Base-by-base conservation (phyloP, 2,329 filamentous ascomycete genomes). In the Ophiostoma angusticollis region DNA sequence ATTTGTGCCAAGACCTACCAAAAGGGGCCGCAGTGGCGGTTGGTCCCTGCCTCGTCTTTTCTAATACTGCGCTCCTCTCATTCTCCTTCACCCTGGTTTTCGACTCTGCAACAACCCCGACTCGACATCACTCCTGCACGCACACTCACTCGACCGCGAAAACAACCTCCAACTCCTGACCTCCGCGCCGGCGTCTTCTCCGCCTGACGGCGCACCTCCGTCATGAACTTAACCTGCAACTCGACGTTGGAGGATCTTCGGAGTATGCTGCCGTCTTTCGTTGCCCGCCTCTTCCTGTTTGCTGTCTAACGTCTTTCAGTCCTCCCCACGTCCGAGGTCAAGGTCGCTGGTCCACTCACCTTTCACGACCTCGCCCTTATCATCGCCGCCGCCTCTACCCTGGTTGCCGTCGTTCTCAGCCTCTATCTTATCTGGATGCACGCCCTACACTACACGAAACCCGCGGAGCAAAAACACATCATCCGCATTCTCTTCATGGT, bases 401-500 rank as follows among this genome's bases (percentile, higher is more conserved):
- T 70, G 41, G 54, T 76, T 23, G 63, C 73, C 28, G 63, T 67
- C n/a, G 37, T 64, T 31, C 53, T 70, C 29, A 74, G 72, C 40
- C 54, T 75, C 35, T 74, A 66, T 47, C 60, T 77, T 27, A 68
- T 76, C 44, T 70, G 59, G 55, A 67, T 68, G 60, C 74, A 78
- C 60, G 71, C 72, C 22, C 47, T 63, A 14, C 65, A 77, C 56
- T 78, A 78, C 52, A 76, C 72, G 19, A 72, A 72, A 40, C 72
- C 72, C 6, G 56, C 60, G 40, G 71, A 77, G 55, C 73, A 78
- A 52, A 67, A 64, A 55, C 71, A 77, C 54, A 86, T 91, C 52
- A 87, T 93, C 50, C 82, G 85, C 35, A 89, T 93, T 48, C 70
- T 93, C 19, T 78, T 87, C 56, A 89, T 93, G 83, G 74, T 93